Conservation (phyloP, 805 yeast genomes). For the Spathaspora hagerdaliae region DNA sequence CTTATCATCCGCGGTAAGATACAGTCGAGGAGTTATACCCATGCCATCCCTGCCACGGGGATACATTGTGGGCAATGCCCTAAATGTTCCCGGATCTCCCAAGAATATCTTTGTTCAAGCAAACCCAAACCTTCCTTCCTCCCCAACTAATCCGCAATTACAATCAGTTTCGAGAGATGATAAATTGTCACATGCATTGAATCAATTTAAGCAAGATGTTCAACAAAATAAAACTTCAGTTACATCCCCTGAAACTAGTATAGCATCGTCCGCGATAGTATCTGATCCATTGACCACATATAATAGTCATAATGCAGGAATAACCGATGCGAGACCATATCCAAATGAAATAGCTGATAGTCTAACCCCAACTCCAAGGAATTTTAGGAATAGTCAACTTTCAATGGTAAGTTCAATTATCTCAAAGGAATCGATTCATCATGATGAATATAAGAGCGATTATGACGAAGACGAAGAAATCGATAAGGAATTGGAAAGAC, state of each 20-base stretch:
- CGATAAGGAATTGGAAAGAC: constrained; percentile 35
- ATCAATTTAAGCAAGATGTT: neutral
- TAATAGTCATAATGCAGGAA: neutral
- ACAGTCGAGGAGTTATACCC: neutral
- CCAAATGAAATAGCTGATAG: no score
- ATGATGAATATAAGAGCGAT: constrained; percentile 2
- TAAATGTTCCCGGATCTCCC: no score
- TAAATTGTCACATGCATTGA: neutral
- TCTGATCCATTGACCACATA: neutral
- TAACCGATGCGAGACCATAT: neutral
- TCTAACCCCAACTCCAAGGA: neutral
- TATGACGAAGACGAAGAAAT: constrained; percentile 31
- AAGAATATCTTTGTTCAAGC: neutral
- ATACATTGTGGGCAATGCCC: neutral
- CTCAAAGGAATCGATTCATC: constrained; percentile 25
- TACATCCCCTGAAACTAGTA: neutral
- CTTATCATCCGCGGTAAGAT: no score
- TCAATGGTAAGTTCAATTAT: constrained; percentile 42
- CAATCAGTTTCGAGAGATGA: neutral
- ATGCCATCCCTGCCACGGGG: neutral
- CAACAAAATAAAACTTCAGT: neutral
- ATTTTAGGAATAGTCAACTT: constrained; percentile 26
- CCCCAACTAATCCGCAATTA: neutral
- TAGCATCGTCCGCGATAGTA: neutral
- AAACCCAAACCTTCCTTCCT: neutral